These are phyloP conservation scores for Magnolia kwangsiensis DNA, from an alignment of 164 flowering plant species.

Conservation along the genomic window DNA sequence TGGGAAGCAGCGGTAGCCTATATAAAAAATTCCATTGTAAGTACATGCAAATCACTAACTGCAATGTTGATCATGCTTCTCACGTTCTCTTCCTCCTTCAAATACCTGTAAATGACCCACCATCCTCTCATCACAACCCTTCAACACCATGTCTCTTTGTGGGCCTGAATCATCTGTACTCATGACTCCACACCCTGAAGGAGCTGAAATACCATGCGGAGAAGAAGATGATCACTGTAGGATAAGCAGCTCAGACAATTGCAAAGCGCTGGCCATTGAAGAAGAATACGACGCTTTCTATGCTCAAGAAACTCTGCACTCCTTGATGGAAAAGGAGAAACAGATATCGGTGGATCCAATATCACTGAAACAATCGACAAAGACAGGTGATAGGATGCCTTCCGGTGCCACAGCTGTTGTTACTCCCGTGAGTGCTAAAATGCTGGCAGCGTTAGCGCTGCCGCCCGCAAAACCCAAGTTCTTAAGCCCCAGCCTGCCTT, in stretches of 20 bases:
- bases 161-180: background rate
- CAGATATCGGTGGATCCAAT: constrained; percentile 61
- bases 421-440: background rate
- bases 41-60: constrained; percentile 35
- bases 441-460: constrained; percentile 10
- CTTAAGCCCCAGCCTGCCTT: constrained; percentile 48
- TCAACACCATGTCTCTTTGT: constrained; percentile 1
- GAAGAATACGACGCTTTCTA: background rate
- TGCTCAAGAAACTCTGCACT: background rate
- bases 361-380: constrained; percentile 34
- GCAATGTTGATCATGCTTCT: constrained; percentile 2
- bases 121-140: background rate
- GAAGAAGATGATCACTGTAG: background rate
- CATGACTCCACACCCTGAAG: background rate
- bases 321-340: constrained; percentile 29
- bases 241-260: background rate
- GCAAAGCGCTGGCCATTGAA: background rate
- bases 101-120: background rate
- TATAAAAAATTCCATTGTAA: background rate
- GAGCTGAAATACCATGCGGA: background rate
- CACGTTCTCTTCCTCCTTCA: constrained; percentile 9
- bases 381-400: background rate
- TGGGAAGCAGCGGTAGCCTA: too few species aligned
- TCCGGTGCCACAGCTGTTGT: constrained; percentile 9
- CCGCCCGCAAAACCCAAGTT: constrained; percentile 32